Evolutionary conservation across 129 eudicot species (phyloP).

Genomic region (Centella asiatica): DNA sequence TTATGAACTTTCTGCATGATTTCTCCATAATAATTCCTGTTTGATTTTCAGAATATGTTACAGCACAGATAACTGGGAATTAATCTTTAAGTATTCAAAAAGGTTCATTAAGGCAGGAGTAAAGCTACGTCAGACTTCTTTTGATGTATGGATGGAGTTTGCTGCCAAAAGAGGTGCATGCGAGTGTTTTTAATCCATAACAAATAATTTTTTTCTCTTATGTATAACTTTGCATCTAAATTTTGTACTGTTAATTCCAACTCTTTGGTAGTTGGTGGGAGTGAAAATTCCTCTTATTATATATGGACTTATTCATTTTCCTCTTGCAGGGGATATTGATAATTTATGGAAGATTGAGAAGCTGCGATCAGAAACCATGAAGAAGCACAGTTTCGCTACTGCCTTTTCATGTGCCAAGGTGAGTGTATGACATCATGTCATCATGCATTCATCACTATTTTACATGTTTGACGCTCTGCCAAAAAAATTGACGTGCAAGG

Average conservation of each 20-base stretch:
- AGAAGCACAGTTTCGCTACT: conserved; percentile 55
- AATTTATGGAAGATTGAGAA: conserved; percentile 79
- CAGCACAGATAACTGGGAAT: conserved; percentile 52
- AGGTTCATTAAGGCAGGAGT: conserved; percentile 67
- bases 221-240: neutral
- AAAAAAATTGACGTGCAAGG: neutral
- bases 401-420: conserved; percentile 92
- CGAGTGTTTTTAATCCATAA: no score
- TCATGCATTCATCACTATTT: neutral
- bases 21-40: neutral
- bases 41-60: conserved; percentile 64
- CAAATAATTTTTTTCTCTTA: conserved; percentile 2
- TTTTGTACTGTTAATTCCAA: neutral
- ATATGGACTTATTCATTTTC: neutral
- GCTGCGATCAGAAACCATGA: conserved; percentile 53
- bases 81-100: conserved; percentile 65
- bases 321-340: conserved; percentile 58
- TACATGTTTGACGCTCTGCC: neutral
- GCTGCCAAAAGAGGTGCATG: conserved; percentile 63
- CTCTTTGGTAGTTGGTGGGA: neutral
- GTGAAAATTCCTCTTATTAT: neutral
- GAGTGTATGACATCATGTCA: neutral
- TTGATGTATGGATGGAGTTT: conserved; percentile 82
- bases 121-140: conserved; percentile 58
- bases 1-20: neutral